Conservation (phyloP, 169 alveolate species). For the Plasmodium reichenowi region DNA sequence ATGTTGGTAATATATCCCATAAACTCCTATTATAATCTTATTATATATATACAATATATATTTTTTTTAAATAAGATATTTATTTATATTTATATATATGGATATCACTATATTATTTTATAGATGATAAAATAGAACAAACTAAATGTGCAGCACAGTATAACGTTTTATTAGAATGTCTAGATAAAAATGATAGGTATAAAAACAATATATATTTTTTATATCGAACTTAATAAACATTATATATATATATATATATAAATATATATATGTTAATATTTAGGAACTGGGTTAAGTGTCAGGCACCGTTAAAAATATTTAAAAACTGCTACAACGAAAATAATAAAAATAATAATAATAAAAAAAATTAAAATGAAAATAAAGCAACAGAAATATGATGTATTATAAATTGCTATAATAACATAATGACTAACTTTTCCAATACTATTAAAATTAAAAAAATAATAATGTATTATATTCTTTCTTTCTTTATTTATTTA, state of each 20-base stretch:
- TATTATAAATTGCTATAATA: no score
- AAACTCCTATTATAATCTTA: no score
- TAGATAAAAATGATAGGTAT: conserved; percentile 80
- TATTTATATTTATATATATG: no score
- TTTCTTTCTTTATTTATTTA: not conserved
- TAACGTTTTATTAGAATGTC: conserved; percentile 78
- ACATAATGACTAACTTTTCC: not conserved
- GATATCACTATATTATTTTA: not conserved
- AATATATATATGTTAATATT: not conserved
- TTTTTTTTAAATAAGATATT: no score
- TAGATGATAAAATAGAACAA: conserved; percentile 79
- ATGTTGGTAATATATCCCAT: no score
- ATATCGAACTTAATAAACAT: not conserved
- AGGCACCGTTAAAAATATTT: conserved; percentile 7
- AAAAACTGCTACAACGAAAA: conserved; percentile 7
- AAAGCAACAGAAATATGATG: not conserved
- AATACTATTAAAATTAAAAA: not conserved
- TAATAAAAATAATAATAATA: not conserved
- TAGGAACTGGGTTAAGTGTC: conserved; percentile 31
- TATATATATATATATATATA: not conserved
- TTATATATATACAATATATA: no score
- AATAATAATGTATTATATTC: not conserved
- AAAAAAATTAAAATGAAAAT: not conserved
- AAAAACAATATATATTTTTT: not conserved
- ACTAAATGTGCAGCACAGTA: conserved; percentile 80